Base-by-base conservation (phyloP, 139 green algal species). In the Chlorella sorokiniana region DNA sequence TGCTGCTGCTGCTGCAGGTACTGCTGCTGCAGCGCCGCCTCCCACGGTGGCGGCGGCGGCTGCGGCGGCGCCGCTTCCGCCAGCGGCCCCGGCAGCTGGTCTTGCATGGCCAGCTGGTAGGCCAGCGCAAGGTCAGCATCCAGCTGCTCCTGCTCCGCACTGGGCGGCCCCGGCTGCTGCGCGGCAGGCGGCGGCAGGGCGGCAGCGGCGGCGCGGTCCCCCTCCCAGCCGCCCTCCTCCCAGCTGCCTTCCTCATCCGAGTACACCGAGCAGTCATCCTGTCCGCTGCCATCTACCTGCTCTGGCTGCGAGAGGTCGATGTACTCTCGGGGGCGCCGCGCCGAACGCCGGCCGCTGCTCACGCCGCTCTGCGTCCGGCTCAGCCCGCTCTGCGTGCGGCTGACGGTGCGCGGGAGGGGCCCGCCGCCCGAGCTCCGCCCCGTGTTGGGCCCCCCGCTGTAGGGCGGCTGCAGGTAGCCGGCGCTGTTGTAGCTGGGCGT, bases 101-200 rank as follows among this genome's bases (percentile, higher is more conserved):
- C 79, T 59, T 84, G 31, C 62, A 64, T 44, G 25, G 79, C 79
- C 25, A 84, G 51, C 44, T 64, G 70, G 61, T 84, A 84, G 42
- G 79, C 79, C 22, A 84, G 45, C 70, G 79, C 79, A 29, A 78
- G 25, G 65, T 84, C 79, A 35, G 59, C 42, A 33, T 84, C 79
- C 29, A 77, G 61, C 44, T 51, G 42, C 41, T 79, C 56, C 38
- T 83, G 18, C 67, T 64, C 63, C 44, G 18, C 61, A 37, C 23
- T 18, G 35, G 65, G n/a, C 56, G n/a, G 18, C 56, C 56, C 56
- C 29, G 16, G 56, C 16, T 33, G 56, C 56, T 29, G 56, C 6
- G 56, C n/a, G n/a, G n/a, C n/a, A 65, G n/a, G 56, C 6, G 56
- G 18, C 56, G 6, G 56, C 56, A 65, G 56, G 56, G 56, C 56